These are phyloP conservation scores for Berkeleyomyces rouxiae DNA, from an alignment of 2,329 filamentous ascomycete genomes.

Conservation along the genomic window DNA sequence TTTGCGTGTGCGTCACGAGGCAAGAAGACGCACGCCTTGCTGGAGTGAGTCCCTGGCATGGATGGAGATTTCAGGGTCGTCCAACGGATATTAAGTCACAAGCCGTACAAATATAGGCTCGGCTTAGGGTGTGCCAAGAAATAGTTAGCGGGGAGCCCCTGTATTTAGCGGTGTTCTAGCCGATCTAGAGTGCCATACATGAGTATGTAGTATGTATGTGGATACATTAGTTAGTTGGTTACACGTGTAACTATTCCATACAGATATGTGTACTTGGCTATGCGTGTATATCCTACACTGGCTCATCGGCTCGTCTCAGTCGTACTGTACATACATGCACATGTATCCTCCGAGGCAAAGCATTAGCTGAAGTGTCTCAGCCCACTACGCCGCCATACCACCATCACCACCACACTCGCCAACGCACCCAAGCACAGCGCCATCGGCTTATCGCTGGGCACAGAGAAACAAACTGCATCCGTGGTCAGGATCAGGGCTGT, in stretches of 20 bases:
- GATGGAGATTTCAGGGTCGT: conserved; percentile 2
- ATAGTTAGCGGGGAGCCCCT: not conserved
- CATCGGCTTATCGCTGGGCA: not conserved
- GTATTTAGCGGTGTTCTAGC: not conserved
- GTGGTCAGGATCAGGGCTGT: not conserved
- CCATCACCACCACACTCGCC: not conserved
- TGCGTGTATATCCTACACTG: not conserved
- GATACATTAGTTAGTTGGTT: too few relatives aligned
- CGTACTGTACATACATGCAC: too few relatives aligned
- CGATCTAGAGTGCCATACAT: not conserved
- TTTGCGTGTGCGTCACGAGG: not conserved
- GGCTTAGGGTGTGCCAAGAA: not conserved
- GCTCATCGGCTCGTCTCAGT: not conserved
- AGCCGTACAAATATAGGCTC: not conserved
- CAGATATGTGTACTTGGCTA: not conserved
- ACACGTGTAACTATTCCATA: not conserved
- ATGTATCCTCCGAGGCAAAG: not conserved
- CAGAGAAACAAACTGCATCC: not conserved
- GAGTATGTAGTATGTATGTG: too few relatives aligned
- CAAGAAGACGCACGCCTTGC: not conserved
- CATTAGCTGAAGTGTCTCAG: not conserved
- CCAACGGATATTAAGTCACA: not conserved
- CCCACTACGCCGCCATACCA: not conserved
- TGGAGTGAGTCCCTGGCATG: not conserved
- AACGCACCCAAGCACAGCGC: not conserved